phyloP scores from a whole-genome alignment of 768 basidiomycete genomes.

The Vishniacozyma victoriae region DNA sequence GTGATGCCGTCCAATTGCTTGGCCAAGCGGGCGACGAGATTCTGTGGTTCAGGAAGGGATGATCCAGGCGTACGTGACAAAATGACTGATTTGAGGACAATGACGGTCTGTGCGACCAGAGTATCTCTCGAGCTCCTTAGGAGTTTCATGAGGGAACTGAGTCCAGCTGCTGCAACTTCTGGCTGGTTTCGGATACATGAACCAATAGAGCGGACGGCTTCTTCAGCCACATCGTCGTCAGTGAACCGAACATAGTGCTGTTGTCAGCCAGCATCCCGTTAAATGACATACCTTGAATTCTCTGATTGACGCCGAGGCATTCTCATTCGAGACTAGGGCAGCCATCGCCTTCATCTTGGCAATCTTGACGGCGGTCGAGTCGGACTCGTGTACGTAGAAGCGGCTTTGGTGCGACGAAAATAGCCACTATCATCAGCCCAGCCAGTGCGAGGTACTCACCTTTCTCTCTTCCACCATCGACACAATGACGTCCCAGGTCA shows the following conservation, averaged over 20 bases:
- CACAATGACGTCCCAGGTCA: conserved; percentile 66
- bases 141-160: conserved; percentile 69
- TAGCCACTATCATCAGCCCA: conserved; percentile 52
- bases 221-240: conserved; percentile 64
- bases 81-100: conserved; percentile 78
- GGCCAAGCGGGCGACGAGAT: conserved; percentile 73
- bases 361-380: conserved; percentile 61
- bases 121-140: conserved; percentile 69
- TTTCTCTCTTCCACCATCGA: conserved; percentile 61
- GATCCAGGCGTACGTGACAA: conserved; percentile 55
- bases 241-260: conserved; percentile 79
- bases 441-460: conserved; percentile 50
- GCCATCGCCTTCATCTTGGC: conserved; percentile 70
- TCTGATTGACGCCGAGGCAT: conserved; percentile 63
- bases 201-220: conserved; percentile 73
- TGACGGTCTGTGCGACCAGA: conserved; percentile 71
- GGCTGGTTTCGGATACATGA: conserved; percentile 65
- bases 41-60: conserved; percentile 49
- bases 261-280: background rate
- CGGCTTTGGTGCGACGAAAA: conserved; percentile 60
- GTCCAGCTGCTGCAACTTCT: conserved; percentile 63
- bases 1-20: conserved; percentile 69
- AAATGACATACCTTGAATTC: conserved; percentile 69
- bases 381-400: conserved; percentile 66
- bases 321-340: conserved; percentile 61